Conservation (phyloP, 352 stramenopile species). For the Pythium oligandrum region DNA sequence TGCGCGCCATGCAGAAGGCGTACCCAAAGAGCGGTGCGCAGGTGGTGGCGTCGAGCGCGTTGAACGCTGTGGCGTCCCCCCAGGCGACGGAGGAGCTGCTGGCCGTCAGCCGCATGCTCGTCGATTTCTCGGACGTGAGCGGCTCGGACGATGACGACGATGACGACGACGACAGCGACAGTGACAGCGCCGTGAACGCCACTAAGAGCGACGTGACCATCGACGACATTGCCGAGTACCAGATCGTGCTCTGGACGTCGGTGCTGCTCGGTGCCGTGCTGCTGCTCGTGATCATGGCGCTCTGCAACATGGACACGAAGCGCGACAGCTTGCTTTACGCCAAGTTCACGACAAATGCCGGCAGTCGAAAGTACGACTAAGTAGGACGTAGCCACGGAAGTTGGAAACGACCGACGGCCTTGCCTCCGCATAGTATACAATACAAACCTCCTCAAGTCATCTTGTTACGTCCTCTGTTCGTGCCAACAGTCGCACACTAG, state of each 20-base stretch:
- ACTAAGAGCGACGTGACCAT: constrained; percentile 36
- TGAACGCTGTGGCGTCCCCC: neutral
- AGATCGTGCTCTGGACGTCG: constrained; percentile 82
- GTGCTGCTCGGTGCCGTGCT: constrained; percentile 49
- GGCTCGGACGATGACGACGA: constrained; percentile 11
- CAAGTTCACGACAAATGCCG: constrained; percentile 73
- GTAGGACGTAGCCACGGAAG: neutral
- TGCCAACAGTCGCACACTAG: neutral
- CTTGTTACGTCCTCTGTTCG: neutral
- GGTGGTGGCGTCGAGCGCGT: constrained; percentile 21
- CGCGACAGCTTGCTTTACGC: constrained; percentile 81
- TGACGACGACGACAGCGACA: constrained; percentile 16
- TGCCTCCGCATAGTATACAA: too few species aligned
- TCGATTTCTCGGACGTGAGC: constrained; percentile 18
- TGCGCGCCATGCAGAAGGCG: constrained; percentile 30
- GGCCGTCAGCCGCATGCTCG: constrained; percentile 25
- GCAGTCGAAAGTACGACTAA: constrained; percentile 53
- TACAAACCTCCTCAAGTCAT: too few species aligned
- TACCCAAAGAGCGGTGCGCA: constrained; percentile 27
- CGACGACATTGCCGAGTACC: constrained; percentile 66
- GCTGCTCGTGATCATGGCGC: constrained; percentile 44
- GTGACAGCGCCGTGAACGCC: constrained; percentile 18
- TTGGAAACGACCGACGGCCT: too few species aligned
- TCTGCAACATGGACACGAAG: constrained; percentile 67
- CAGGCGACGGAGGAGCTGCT: constrained; percentile 19